phyloP scores from a whole-genome alignment of 2,329 filamentous ascomycete species.

The Coniochaeta sp. region DNA sequence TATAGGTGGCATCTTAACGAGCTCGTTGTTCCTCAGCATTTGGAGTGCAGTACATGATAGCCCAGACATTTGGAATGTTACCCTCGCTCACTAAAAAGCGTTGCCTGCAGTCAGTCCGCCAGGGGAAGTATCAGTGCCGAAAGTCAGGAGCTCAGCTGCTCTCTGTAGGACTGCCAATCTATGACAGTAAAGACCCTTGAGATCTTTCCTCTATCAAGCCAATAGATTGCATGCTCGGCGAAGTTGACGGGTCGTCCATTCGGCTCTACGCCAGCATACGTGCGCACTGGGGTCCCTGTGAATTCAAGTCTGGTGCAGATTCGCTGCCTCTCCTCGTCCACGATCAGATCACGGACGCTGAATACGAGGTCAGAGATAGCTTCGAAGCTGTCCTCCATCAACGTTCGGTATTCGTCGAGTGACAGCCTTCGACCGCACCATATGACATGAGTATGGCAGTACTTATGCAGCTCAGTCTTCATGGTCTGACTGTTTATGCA shows the following conservation, averaged over 20 bases:
- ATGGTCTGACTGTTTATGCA: slow-evolving; percentile 11
- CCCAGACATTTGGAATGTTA: too few relatives aligned
- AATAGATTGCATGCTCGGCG: slow-evolving; percentile 15
- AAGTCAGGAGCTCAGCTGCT: slow-evolving; percentile 5
- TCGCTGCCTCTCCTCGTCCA: slow-evolving; percentile 10
- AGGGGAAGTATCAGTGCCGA: not conserved
- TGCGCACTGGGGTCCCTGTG: slow-evolving; percentile 10
- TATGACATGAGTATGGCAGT: slow-evolving; percentile 9
- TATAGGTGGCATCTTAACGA: too few relatives aligned
- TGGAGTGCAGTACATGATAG: too few relatives aligned
- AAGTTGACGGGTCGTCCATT: slow-evolving; percentile 11
- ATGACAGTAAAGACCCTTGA: slow-evolving; percentile 11
- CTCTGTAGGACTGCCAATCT: slow-evolving; percentile 13
- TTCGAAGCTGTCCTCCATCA: slow-evolving; percentile 11
- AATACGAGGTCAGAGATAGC: slow-evolving; percentile 11
- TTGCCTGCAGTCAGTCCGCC: not conserved
- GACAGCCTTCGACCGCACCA: slow-evolving; percentile 7
- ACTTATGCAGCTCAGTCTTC: slow-evolving; percentile 7
- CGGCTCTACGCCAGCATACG: slow-evolving; percentile 8
- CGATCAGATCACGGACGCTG: slow-evolving; percentile 7
- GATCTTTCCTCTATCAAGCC: slow-evolving; percentile 14
- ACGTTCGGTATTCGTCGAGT: slow-evolving; percentile 7
- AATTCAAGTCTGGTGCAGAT: slow-evolving; percentile 12
- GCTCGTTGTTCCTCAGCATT: too few relatives aligned
- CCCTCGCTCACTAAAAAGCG: not conserved